phyloP scores from a whole-genome alignment of 2,329 filamentous ascomycete genomes.

The Phialocephala subalpina region DNA sequence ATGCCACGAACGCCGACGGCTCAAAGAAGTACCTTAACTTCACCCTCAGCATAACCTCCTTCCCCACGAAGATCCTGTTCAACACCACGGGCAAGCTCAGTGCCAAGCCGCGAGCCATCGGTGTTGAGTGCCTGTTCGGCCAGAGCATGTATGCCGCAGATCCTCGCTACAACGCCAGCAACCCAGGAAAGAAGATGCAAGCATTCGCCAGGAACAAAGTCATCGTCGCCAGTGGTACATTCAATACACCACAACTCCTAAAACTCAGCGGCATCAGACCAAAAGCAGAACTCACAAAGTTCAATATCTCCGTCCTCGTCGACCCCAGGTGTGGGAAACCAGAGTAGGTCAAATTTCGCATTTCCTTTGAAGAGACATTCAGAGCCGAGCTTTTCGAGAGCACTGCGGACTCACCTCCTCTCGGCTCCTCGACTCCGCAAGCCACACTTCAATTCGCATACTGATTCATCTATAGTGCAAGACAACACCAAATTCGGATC shows the following conservation, averaged over 20 bases:
- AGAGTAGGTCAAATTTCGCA: too few species aligned
- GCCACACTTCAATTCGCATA: too few species aligned
- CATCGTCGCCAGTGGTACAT: conserved; percentile 56
- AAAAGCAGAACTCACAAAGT: conserved; percentile 45
- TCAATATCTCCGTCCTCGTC: conserved; percentile 59
- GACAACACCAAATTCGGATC: conserved; percentile 57
- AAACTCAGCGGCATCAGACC: conserved; percentile 55
- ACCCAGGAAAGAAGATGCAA: conserved; percentile 35
- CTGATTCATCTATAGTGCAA: too few species aligned
- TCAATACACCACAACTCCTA: conserved; percentile 55
- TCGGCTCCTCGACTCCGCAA: too few species aligned
- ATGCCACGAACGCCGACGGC: conserved; percentile 29
- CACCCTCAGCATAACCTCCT: conserved; percentile 29
- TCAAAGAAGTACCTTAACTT: conserved; percentile 33
- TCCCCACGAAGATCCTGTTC: conserved; percentile 52
- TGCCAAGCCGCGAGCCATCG: conserved; percentile 43
- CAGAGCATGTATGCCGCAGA: conserved; percentile 54
- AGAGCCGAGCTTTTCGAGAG: too few species aligned
- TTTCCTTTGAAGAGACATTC: too few species aligned
- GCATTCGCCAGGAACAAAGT: conserved; percentile 40
- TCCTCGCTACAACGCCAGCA: conserved; percentile 41
- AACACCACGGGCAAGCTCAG: conserved; percentile 35
- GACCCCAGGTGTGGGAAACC: conserved; percentile 65
- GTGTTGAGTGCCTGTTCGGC: conserved; percentile 52
- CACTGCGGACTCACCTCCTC: too few species aligned